Conservation (phyloP, 2,329 filamentous ascomycete species). For the Ophiostoma triangulosporum region DNA sequence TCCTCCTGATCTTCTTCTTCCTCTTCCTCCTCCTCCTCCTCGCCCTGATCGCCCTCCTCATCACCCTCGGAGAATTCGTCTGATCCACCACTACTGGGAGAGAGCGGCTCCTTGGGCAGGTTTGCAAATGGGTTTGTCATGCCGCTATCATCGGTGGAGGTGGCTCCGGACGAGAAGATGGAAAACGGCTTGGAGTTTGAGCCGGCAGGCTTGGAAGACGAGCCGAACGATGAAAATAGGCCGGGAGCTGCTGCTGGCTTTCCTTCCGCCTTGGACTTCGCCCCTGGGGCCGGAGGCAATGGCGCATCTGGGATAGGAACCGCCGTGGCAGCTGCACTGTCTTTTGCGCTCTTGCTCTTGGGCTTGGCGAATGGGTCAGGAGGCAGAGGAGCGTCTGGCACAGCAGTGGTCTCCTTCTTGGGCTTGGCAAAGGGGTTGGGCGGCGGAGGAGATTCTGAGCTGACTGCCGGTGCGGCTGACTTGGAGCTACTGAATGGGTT, state of each 20-base stretch:
- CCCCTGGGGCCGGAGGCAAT: slow-evolving; percentile 18
- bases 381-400: slow-evolving; percentile 14
- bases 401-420: slow-evolving; percentile 2
- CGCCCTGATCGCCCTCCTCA: slow-evolving; percentile 19
- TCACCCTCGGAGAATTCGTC: slow-evolving; percentile 16
- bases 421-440: slow-evolving; percentile 16
- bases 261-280: slow-evolving; percentile 8
- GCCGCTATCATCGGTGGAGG: not conserved
- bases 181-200: not conserved
- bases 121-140: slow-evolving; percentile 12
- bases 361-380: slow-evolving; percentile 5
- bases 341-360: not conserved
- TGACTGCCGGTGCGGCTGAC: slow-evolving; percentile 16
- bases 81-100: slow-evolving; percentile 10
- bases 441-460: slow-evolving; percentile 16
- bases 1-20: slow-evolving; percentile 28
- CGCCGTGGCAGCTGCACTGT: not conserved
- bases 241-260: slow-evolving; percentile 8
- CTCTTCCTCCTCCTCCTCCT: slow-evolving; percentile 15
- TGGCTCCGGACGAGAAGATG: slow-evolving; percentile 11
- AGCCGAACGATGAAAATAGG: slow-evolving; percentile 5
- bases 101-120: slow-evolving; percentile 11
- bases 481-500: slow-evolving; percentile 17
- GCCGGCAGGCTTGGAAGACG: not conserved
- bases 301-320: slow-evolving; percentile 13